These are phyloP conservation scores for Kluyveromyces aestuarii DNA, from an alignment of 805 yeast species.

Conservation along the genomic window DNA sequence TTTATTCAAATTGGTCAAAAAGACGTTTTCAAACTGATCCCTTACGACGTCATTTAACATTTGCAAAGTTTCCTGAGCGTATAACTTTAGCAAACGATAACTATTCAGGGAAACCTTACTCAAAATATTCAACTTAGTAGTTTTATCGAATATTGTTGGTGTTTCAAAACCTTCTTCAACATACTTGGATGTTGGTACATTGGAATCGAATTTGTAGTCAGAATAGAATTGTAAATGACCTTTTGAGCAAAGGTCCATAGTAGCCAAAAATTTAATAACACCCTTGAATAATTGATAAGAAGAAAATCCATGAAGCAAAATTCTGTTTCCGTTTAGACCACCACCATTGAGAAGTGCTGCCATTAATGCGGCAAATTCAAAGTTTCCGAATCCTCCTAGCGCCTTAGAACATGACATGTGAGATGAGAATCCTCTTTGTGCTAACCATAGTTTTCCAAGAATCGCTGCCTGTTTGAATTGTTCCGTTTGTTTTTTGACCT, in stretches of 20 bases:
- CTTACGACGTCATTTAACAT: constrained; percentile 69
- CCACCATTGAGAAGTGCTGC: constrained; percentile 81
- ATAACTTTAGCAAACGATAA: constrained; percentile 49
- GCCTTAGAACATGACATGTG: constrained; percentile 43
- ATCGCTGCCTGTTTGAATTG: constrained; percentile 81
- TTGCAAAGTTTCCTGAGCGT: constrained; percentile 58
- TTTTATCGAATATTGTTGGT: constrained; percentile 70
- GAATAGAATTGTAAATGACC: constrained; percentile 67
- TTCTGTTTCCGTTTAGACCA: constrained; percentile 63
- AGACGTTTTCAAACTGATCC: constrained; percentile 75
- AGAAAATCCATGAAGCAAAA: constrained; percentile 78
- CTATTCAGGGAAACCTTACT: constrained; percentile 73
- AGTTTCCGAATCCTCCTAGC: constrained; percentile 77
- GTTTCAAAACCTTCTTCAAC: constrained; percentile 54
- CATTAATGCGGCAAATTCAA: constrained; percentile 77
- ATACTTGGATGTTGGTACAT: constrained; percentile 26
- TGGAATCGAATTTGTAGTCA: constrained; percentile 16
- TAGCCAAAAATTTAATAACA: constrained; percentile 69
- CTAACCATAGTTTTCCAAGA: constrained; percentile 82
- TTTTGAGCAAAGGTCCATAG: constrained; percentile 53
- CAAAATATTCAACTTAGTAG: constrained; percentile 65
- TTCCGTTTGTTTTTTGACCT: constrained; percentile 65
- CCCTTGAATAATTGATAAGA: constrained; percentile 92
- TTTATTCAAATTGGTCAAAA: constrained; percentile 49
- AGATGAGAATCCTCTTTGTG: constrained; percentile 75